Evolutionary conservation across 1,139 yeast genomes (phyloP), one percentile per base, ranked within the genome.

Genomic region (Candida dubliniensis): DNA sequence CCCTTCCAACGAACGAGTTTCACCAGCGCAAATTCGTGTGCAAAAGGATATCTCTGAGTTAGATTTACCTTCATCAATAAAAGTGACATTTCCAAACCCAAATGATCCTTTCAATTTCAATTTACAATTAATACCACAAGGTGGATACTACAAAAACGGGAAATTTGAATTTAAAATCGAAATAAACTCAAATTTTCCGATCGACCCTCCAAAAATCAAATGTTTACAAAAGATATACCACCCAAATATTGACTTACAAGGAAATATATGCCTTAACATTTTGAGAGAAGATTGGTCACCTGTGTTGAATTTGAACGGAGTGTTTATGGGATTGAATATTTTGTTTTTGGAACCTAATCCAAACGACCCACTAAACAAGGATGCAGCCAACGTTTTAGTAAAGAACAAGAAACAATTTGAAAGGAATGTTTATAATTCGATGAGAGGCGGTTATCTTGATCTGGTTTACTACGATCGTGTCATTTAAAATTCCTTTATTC

Each of bases 221-320:
- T 86, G 95, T 55, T 48, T 73, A 31, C 77, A 82, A 46, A 82
- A 76, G 60, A 87, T 93, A 11, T 93, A 87, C 64, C 99, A 93
- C 61, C 99, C 99, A 13, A 93, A 93, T 59, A 91, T 91, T 51
- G 97, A 91, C 61, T 62, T 81, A 24, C 85, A 87, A 39, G 99
- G 99, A 1, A 91, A 90, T 58, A 87, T 93, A 24, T 93, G 99
- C 59, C 74, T 93, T 48, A 91, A 93, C 61, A 90, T 93, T 36
- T 71, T 93, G 48, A 71, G 98, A 52, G 96, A 90, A 63, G 98
- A 91, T 63, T 93, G 99, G 99, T 83, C 93, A 30, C 98, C 99
- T 0, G 96, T 90, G 1, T 74, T 93, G 54, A 87, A 85, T 51
- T 70, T 93, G 58, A 89, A 86, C 60, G 76, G 93, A 5, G 82